These are phyloP conservation scores for Rhodomyrtus psidioides DNA, from an alignment of 441 rosid genomes.

Conservation along the genomic window DNA sequence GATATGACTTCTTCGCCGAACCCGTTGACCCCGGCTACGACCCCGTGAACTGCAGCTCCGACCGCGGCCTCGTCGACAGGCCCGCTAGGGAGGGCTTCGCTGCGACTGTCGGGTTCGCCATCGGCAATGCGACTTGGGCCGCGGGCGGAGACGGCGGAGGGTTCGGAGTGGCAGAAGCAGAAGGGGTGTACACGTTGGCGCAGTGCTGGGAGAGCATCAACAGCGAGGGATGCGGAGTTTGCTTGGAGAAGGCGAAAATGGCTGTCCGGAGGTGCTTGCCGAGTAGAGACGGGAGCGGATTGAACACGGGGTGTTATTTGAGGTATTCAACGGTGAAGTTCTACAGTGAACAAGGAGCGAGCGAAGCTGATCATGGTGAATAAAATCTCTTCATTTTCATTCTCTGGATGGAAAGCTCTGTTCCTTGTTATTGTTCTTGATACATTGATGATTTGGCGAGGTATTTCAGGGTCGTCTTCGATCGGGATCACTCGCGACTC, in stretches of 20 bases:
- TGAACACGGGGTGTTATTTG: no score
- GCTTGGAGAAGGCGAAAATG: constrained; percentile 48
- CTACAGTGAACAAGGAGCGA: no score
- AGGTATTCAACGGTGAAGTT: no score
- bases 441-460: background rate
- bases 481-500: constrained; percentile 26
- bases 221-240: constrained; percentile 32
- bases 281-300: no score
- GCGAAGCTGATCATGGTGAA: constrained; percentile 23
- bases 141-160: constrained; percentile 33
- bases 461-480: constrained; percentile 25
- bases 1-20: constrained; percentile 65
- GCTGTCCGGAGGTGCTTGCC: constrained; percentile 31
- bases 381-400: background rate
- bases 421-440: background rate
- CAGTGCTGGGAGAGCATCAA: constrained; percentile 77
- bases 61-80: background rate
- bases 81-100: background rate
- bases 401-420: no score
- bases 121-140: constrained; percentile 28
- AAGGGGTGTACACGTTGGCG: constrained; percentile 50
- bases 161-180: constrained; percentile 33
- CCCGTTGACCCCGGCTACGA: constrained; percentile 29
- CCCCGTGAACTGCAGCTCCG: constrained; percentile 27
- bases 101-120: constrained; percentile 23